Conservation (phyloP, 805 yeast species). For the Metschnikowia baotianmanensis region DNA sequence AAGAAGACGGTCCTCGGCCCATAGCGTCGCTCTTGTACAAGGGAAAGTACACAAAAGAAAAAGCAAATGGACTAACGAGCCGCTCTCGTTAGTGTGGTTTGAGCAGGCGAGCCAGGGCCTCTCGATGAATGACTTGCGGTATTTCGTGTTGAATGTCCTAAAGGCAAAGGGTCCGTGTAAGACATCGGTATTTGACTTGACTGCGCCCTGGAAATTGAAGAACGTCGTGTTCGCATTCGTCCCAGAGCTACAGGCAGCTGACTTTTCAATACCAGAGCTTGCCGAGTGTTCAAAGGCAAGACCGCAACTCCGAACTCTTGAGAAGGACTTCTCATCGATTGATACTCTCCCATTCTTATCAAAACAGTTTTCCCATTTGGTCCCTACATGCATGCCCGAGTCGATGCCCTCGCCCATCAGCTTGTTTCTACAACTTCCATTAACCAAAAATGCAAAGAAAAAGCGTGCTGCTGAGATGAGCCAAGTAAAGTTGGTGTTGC, state of each 20-base stretch:
- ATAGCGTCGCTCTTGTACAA: constrained; percentile 22
- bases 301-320: constrained; percentile 3
- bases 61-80: constrained; percentile 30
- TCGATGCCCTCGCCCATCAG: constrained; percentile 52
- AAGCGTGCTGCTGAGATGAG: constrained; percentile 33
- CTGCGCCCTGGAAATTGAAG: constrained; percentile 13
- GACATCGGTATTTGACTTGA: constrained; percentile 9
- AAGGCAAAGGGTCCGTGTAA: constrained; percentile 7
- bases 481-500: constrained; percentile 39
- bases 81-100: constrained; percentile 13
- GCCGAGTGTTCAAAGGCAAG: constrained; percentile 1
- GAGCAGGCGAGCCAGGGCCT: background rate
- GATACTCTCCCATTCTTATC: constrained; percentile 33
- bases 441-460: constrained; percentile 55
- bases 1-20: constrained; percentile 41
- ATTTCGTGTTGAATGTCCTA: constrained; percentile 8
- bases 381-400: constrained; percentile 60
- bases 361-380: constrained; percentile 37
- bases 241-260: constrained; percentile 58
- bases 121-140: constrained; percentile 10
- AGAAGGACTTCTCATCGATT: background rate
- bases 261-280: constrained; percentile 13
- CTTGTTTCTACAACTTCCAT: constrained; percentile 55
- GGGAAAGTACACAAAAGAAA: constrained; percentile 29
- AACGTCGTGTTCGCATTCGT: constrained; percentile 57